phyloP scores from a whole-genome alignment of 768 basidiomycete species.

The Lactifluus rugatus region DNA sequence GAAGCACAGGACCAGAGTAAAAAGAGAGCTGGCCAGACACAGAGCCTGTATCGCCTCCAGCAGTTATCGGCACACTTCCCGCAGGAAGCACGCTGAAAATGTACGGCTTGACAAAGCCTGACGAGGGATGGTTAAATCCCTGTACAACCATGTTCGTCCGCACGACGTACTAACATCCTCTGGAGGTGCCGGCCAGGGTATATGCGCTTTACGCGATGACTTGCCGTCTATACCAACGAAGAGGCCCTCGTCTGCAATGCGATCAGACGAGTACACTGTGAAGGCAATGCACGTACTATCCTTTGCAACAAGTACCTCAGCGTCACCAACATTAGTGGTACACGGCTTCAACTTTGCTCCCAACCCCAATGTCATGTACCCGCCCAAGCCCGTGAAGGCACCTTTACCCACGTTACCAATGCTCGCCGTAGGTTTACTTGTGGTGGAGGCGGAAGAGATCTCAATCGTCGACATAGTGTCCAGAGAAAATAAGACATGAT shows the following conservation, averaged over 20 bases:
- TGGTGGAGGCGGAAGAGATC: slow-evolving; percentile 33
- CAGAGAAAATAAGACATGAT: slow-evolving; percentile 65
- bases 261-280: neutral
- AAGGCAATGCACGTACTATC: slow-evolving; percentile 50
- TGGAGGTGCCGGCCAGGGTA: slow-evolving; percentile 72
- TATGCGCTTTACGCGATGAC: slow-evolving; percentile 35
- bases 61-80: slow-evolving; percentile 40
- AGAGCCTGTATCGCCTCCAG: slow-evolving; percentile 21
- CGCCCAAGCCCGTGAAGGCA: slow-evolving; percentile 69
- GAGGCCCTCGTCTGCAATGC: slow-evolving; percentile 49
- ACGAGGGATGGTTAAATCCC: slow-evolving; percentile 5
- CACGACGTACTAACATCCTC: slow-evolving; percentile 60
- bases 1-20: slow-evolving; percentile 49
- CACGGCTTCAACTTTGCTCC: slow-evolving; percentile 66
- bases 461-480: slow-evolving; percentile 48
- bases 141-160: neutral
- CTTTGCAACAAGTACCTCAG: slow-evolving; percentile 62
- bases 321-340: slow-evolving; percentile 43
- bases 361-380: slow-evolving; percentile 78
- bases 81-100: slow-evolving; percentile 66
- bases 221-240: slow-evolving; percentile 55
- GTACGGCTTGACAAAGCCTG: slow-evolving; percentile 70
- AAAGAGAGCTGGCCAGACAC: slow-evolving; percentile 29
- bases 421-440: slow-evolving; percentile 30
- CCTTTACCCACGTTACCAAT: slow-evolving; percentile 49